Evolutionary conservation across 2,329 filamentous ascomycete genomes (phyloP), one percentile per base, ranked within the genome.

Genomic region (Botrytis aclada): DNA sequence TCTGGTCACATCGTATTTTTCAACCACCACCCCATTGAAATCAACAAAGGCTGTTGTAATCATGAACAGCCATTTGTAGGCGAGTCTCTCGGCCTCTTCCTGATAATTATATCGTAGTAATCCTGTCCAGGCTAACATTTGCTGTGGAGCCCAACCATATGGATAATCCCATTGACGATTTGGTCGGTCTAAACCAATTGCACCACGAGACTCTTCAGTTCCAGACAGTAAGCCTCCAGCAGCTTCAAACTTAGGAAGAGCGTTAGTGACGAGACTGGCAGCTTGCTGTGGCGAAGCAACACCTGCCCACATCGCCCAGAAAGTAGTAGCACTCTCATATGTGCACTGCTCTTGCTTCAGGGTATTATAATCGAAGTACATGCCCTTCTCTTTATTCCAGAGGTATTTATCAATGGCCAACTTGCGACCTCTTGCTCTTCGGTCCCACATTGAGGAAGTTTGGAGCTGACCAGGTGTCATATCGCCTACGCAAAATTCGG

Each of bases 101-200:
- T 92, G 90, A 81, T 97, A 98, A 71, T 95, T 94, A 81, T 98
- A 99, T 29, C 95, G 91, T 79, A 94, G 88, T 74, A 99, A 85
- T 4, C 95, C 96, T 1, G 93, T 95, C 96, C 96, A 99, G 0
- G 96, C 95, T 60, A 99, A 89, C 84, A 99, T 98, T 85, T 99
- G 96, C 85, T 99, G 96, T 45, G 96, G 96, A 72, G 96, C 96
- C 96, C 96, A 99, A 74, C 96, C 96, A 81, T 96, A 98, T 0
- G 96, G 96, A 81, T 94, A 98, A 82, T 99, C 96, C 96, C 96
- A 99, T 82, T 99, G 96, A 78, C 96, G 90, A 82, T 98, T 98
- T 12, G 96, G 96, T 65, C 95, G 88, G 78, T 95, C 89, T 56
- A 98, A 83, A 20, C 92, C 90, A 74, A 97, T 85, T 45, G 86